Base-by-base conservation (phyloP, 768 basidiomycete species). In the Tricholoma bakamatsutake region DNA sequence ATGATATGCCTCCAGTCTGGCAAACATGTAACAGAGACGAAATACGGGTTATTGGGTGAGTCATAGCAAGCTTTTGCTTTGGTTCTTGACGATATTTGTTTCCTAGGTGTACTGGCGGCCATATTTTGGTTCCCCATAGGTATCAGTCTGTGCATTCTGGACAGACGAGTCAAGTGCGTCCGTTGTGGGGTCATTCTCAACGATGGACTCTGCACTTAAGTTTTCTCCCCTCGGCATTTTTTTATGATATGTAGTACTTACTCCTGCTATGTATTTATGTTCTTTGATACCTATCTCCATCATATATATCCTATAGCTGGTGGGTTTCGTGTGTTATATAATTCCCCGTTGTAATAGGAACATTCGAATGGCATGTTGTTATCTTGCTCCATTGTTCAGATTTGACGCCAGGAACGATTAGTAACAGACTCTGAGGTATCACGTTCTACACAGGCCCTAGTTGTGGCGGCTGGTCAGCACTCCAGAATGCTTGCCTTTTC, bases 111-210 rank as follows among this genome's bases (percentile, higher is more conserved):
- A 31, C 70, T 93, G n/a, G 87, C 87, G 7, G 90, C 91, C 4
- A 71, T 93, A 24, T 73, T 93, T 57, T 93, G 89, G 90, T 93
- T 93, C 73, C 91, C 91, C 3, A 69, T 92, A 0, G 91, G 91
- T 4, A 77, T 93, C 37, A 88, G 83, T 2, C 71, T 87, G 5
- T 93, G 91, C 63, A 69, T 93, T 8, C 74, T 93, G 24, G 91
- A 93, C 67, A 78, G 86, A 43, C 72, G 76, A 50, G 85, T 88
- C 28, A 78, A 75, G 58, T 93, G 90, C 69, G 68, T 64, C 15
- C 76, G 80, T 4, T 82, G 81, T 43, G 79, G 79, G 1, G 57
- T 65, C 3, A 58, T 71, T 2, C 71, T 81, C 27, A 74, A 76
- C 28, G 69, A 76, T 15, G 77, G 80, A 5, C 37, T 79, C 11